Evolutionary conservation across 202 grass and related monocot species (phyloP).

Genomic region (Elaeis oleifera): DNA sequence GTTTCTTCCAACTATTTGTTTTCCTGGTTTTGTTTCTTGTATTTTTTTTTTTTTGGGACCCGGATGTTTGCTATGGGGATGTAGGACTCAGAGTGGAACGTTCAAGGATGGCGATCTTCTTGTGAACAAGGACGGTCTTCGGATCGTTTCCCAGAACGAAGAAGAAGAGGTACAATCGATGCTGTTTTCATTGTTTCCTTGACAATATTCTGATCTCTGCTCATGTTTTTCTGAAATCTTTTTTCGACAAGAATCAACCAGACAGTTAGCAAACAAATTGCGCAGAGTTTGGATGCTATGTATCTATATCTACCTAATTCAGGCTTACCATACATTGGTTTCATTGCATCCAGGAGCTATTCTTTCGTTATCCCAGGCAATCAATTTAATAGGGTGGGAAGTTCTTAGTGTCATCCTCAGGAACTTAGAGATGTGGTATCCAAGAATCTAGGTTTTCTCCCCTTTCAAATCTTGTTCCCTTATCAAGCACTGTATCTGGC

Average conservation of each 20-base stretch:
- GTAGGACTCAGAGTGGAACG: slow-evolving; percentile 89
- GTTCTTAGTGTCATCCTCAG: too few relatives aligned
- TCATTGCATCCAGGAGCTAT: too few relatives aligned
- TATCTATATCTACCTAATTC: too few relatives aligned
- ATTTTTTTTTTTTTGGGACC: neutral
- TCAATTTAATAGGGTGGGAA: too few relatives aligned
- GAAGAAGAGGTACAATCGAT: slow-evolving; percentile 52
- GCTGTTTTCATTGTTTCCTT: neutral
- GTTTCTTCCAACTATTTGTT: neutral
- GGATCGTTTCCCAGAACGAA: slow-evolving; percentile 70
- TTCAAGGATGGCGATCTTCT: slow-evolving; percentile 94
- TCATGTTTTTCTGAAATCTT: neutral
- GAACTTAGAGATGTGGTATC: too few relatives aligned
- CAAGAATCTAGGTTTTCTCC: too few relatives aligned
- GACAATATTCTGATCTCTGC: slow-evolving; percentile 7
- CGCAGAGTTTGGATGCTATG: too few relatives aligned
- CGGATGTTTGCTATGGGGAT: neutral
- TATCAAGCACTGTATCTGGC: too few relatives aligned
- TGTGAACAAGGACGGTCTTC: slow-evolving; percentile 93
- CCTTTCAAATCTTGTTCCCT: too few relatives aligned
- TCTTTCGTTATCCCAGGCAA: too few relatives aligned
- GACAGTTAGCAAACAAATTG: too few relatives aligned
- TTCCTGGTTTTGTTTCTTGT: neutral
- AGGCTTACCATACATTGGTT: too few relatives aligned
- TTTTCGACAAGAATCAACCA: neutral